These are phyloP conservation scores for Rhodamnia rubescens DNA, from an alignment of 345 rosid species.

Conservation along the genomic window DNA sequence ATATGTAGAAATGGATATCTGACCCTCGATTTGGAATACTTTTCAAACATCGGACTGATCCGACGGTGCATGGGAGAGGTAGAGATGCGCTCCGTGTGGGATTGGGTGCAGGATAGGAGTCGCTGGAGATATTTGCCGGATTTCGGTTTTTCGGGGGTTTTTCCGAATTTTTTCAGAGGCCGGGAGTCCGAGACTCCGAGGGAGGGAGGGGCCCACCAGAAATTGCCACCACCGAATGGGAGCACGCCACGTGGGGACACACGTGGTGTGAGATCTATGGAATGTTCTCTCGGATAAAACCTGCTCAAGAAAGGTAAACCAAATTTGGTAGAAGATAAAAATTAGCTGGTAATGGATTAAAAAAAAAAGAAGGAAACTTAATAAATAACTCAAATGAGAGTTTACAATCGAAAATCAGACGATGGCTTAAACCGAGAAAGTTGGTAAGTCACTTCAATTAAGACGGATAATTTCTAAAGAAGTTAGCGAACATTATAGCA, in stretches of 20 bases:
- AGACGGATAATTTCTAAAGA: no score
- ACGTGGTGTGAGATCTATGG: no score
- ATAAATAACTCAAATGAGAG: no score
- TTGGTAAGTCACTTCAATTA: no score
- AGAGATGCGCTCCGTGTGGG: not conserved
- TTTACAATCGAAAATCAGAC: no score
- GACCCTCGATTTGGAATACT: not conserved
- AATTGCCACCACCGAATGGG: constrained; percentile 2
- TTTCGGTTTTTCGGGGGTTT: not conserved
- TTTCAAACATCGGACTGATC: not conserved
- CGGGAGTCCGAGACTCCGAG: not conserved
- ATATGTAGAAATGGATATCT: not conserved
- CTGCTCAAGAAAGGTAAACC: not conserved
- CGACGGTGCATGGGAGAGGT: not conserved
- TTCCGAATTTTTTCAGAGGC: accelerated
- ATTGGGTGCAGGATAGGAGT: not conserved
- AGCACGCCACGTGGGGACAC: constrained; percentile 2
- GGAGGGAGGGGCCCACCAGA: not conserved
- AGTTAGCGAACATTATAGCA: no score
- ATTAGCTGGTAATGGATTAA: no score
- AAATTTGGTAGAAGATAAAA: no score
- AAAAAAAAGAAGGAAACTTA: no score
- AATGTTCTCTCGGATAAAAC: not conserved
- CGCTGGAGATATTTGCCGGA: not conserved
- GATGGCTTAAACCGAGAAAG: no score